Evolutionary conservation across 345 rosid species (phyloP).

Genomic region (Leavenworthia alabamica): DNA sequence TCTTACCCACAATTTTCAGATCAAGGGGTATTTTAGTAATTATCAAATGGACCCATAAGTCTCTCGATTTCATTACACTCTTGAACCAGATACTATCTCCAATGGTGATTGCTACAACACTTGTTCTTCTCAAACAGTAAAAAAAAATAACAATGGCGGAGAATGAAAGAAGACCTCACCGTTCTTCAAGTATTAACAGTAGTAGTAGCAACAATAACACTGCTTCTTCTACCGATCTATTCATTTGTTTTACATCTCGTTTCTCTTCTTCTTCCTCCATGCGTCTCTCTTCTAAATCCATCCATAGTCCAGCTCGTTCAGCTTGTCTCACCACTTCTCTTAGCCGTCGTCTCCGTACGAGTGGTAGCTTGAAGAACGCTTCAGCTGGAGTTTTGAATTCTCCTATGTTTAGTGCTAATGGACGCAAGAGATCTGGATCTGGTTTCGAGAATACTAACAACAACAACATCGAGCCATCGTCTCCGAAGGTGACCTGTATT

Average conservation of each 20-base stretch:
- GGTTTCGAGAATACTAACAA: conserved; percentile 30
- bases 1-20: not conserved
- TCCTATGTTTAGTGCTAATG: conserved; percentile 66
- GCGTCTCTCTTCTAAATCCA: conserved; percentile 55
- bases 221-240: conserved; percentile 45
- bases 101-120: conserved; percentile 10
- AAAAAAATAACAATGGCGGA: conserved; percentile 49
- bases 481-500: conserved; percentile 96
- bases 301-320: conserved; percentile 73
- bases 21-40: conserved; percentile 7
- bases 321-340: conserved; percentile 79
- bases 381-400: conserved; percentile 62
- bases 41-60: not conserved
- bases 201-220: conserved; percentile 21
- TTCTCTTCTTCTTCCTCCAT: conserved; percentile 82
- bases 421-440: conserved; percentile 56
- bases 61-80: conserved; percentile 17
- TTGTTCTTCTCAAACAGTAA: conserved; percentile 22
- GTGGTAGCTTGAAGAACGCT: conserved; percentile 58
- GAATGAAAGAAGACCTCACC: conserved; percentile 63
- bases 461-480: conserved; percentile 54
- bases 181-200: conserved; percentile 42
- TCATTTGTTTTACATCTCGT: conserved; percentile 83
- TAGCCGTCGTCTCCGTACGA: conserved; percentile 60
- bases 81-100: not conserved